Evolutionary conservation across 2,329 filamentous ascomycete genomes (phyloP).

Genomic region (Diaporthe sp.): DNA sequence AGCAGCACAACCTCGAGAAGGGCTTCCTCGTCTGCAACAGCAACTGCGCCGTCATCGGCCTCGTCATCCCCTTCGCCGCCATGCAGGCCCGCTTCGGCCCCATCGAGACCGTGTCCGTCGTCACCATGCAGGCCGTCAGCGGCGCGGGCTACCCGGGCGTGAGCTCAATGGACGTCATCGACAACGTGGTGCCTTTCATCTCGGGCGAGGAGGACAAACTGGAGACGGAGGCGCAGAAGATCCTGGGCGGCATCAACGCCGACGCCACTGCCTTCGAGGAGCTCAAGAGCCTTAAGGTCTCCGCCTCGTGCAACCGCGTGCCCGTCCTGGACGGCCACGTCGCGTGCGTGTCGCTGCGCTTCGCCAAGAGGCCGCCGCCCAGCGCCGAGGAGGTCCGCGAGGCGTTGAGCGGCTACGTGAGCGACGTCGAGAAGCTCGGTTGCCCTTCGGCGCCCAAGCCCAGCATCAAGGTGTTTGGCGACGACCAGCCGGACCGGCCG

Average conservation of each 20-base stretch:
- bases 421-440: slow-evolving; percentile 85
- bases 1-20: slow-evolving; percentile 78
- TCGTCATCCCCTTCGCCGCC: slow-evolving; percentile 94
- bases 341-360: slow-evolving; percentile 90
- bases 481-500: slow-evolving; percentile 87
- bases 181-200: slow-evolving; percentile 97
- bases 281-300: slow-evolving; percentile 81
- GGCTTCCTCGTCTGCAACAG: slow-evolving; percentile 98
- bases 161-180: slow-evolving; percentile 93
- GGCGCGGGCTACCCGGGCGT: slow-evolving; percentile 94
- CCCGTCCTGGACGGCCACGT: slow-evolving; percentile 96
- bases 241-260: slow-evolving; percentile 81
- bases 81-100: slow-evolving; percentile 88
- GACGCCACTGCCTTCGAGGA: slow-evolving; percentile 82
- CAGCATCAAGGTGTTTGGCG: slow-evolving; percentile 82
- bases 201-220: slow-evolving; percentile 96
- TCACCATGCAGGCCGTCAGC: slow-evolving; percentile 95
- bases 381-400: slow-evolving; percentile 81
- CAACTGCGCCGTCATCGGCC: slow-evolving; percentile 96
- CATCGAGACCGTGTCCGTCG: slow-evolving; percentile 81
- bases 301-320: slow-evolving; percentile 92
- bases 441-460: slow-evolving; percentile 88
- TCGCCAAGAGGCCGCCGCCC: slow-evolving; percentile 81
- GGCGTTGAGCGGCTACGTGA: slow-evolving; percentile 84
- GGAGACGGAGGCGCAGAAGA: slow-evolving; percentile 95